Evolutionary conservation across 1,139 yeast genomes (phyloP), one percentile per base, ranked within the genome.

Genomic region (Candida sp.): DNA sequence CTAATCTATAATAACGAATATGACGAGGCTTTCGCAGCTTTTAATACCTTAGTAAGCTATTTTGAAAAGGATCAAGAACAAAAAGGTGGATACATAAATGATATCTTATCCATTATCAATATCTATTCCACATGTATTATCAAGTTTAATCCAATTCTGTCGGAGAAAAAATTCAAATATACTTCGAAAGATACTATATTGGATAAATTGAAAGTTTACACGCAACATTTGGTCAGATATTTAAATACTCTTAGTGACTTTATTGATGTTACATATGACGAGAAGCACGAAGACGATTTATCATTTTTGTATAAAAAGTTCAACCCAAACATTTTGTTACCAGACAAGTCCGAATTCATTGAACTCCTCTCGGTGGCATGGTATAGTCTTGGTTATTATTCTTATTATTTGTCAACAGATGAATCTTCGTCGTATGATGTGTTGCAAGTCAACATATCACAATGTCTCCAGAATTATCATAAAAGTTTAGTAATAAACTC

Each of bases 11-110:
- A 65, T 42, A 54, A 59, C 12, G 75, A 73, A 49, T 67, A 58
- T 45, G 78, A 73, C 47, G 78, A 73, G 50, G 78, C 78, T 0
- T 59, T 67, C 44, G 74, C 73, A 5, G 77, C 73, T 0, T 67
- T 73, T 45, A 65, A 63, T 29, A 71, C 77, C 0, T 71, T 63
- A 45, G 53, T 61, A 5, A 54, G 54, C 32, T 73, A 73, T 49
- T 45, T 67, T 12, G 63, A 64, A 22, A 68, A 63, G 38, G 73
- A 68, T 22, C 60, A 64, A 46, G 63, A 63, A 36, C 72, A 68
- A 35, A 55, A 61, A 38, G 57, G 58, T 15, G 75, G 76, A 1
- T 41, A 51, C 15, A 56, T 68, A 32, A 57, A 58, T 21, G 73
- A 73, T 45, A 54, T 73, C n/a, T 55, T 73, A 36, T 53, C 66